Conservation (phyloP, 192 early-diverging fungal species). For the Podochytrium sp. region DNA sequence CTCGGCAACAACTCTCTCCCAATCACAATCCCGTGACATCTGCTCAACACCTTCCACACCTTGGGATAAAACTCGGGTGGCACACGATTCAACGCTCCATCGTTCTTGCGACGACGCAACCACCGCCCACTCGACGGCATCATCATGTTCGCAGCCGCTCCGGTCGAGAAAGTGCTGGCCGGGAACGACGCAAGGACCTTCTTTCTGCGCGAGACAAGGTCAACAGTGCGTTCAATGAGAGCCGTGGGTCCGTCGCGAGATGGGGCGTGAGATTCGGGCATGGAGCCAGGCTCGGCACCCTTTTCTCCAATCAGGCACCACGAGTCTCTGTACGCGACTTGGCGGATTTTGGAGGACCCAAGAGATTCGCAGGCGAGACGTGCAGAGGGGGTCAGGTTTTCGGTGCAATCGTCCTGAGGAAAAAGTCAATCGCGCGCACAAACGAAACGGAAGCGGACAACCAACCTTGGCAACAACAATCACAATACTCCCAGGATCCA, state of each 20-base stretch:
- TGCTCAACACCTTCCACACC: constrained; percentile 73
- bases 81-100: constrained; percentile 83
- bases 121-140: constrained; percentile 61
- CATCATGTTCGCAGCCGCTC: constrained; percentile 30
- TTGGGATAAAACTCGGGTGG: constrained; percentile 78
- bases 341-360: constrained; percentile 57
- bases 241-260: constrained; percentile 63
- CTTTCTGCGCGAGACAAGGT: constrained; percentile 49
- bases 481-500: constrained; percentile 71
- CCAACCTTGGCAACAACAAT: constrained; percentile 56
- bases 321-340: constrained; percentile 76
- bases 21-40: constrained; percentile 63
- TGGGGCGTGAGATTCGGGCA: constrained; percentile 58
- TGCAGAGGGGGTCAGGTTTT: constrained; percentile 67
- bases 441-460: neutral
- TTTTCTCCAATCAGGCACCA: constrained; percentile 84
- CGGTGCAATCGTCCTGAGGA: constrained; percentile 68
- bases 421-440: constrained; percentile 10
- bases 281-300: constrained; percentile 57
- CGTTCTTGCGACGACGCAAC: constrained; percentile 79
- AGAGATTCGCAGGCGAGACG: constrained; percentile 62
- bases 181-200: constrained; percentile 43
- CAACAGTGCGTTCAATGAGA: constrained; percentile 53
- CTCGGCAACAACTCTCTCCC: constrained; percentile 62
- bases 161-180: constrained; percentile 17